Evolutionary conservation across 371 early-diverging fungal species (phyloP).

Genomic region (Capillidium rhysosporum): DNA sequence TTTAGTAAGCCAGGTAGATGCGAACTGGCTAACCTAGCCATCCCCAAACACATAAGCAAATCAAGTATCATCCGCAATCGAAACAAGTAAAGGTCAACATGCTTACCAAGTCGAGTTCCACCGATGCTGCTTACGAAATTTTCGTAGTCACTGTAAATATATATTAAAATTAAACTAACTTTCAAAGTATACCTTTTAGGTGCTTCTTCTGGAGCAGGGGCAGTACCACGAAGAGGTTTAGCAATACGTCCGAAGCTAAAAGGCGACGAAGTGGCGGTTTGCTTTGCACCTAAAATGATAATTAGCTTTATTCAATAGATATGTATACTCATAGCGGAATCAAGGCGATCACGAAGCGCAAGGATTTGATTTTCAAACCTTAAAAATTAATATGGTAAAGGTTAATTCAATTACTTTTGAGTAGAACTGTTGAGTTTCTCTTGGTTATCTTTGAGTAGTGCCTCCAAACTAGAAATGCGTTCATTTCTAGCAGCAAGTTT

Average conservation of each 20-base stretch:
- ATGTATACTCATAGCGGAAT: conserved; percentile 39
- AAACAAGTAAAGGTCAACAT: not conserved
- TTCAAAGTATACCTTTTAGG: not conserved
- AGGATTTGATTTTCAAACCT: conserved; percentile 63
- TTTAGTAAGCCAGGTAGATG: not conserved
- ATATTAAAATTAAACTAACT: not conserved
- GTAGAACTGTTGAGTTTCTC: conserved; percentile 55
- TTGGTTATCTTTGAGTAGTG: conserved; percentile 57
- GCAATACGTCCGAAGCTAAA: conserved; percentile 74
- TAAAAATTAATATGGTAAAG: not conserved
- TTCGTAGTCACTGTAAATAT: conserved; percentile 1
- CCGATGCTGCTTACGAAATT: not conserved
- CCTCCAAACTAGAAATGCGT: conserved; percentile 76
- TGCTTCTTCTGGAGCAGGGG: conserved; percentile 6
- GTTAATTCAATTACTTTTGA: conserved; percentile 34
- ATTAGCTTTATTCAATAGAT: not conserved
- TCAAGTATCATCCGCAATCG: conserved; percentile 1
- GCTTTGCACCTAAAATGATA: not conserved
- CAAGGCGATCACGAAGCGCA: conserved; percentile 54
- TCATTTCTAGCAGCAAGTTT: conserved; percentile 81
- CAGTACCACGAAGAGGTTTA: conserved; percentile 70
- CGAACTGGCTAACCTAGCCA: not conserved
- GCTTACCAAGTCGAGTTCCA: conserved; percentile 3
- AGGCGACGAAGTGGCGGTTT: conserved; percentile 1
- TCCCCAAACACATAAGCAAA: conserved; percentile 2